Percentiles rank a stretch among this genome's conserved stretches.
Evolutionary conservation across 805 yeast species (phyloP).

Genomic region (Debaryomyces maramus): DNA sequence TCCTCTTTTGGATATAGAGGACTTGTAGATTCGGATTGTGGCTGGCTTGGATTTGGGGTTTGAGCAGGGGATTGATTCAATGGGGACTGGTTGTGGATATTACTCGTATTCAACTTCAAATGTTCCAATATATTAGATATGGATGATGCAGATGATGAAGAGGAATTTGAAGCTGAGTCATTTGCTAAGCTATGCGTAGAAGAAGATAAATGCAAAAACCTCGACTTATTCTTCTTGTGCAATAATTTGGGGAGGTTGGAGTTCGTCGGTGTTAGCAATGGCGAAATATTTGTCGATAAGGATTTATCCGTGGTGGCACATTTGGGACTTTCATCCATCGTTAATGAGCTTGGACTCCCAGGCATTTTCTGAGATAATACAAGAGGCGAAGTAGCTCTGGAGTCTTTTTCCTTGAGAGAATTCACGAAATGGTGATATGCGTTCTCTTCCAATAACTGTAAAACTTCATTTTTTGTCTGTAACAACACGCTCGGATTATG

Average conservation of each 20-base stretch:
- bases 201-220: slow-evolving; percentile 7
- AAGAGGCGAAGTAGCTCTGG: slow-evolving; percentile 3
- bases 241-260: slow-evolving; percentile 2
- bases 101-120: slow-evolving; percentile 9
- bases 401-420: slow-evolving; percentile 5
- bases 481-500: slow-evolving; percentile 28
- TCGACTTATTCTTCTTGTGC: slow-evolving; percentile 6
- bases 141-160: slow-evolving; percentile 8
- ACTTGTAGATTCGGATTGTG: not conserved
- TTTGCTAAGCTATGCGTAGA: not conserved
- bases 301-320: not conserved
- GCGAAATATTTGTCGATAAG: slow-evolving; percentile 1
- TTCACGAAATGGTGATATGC: slow-evolving; percentile 24
- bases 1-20: slow-evolving; percentile 2
- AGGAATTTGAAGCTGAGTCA: slow-evolving; percentile 2
- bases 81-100: slow-evolving; percentile 1
- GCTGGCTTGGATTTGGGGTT: not conserved
- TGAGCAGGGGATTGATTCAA: not conserved
- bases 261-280: slow-evolving; percentile 7
- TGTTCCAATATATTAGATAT: slow-evolving; percentile 17
- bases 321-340: not conserved
- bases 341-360: slow-evolving; percentile 1
- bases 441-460: slow-evolving; percentile 36
- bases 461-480: slow-evolving; percentile 31
- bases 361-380: not conserved